A percentile compares a stretch with the other conserved stretches of the same genome.
Conservation (phyloP, 768 basidiomycete genomes). For the Mycena sanguinolenta region DNA sequence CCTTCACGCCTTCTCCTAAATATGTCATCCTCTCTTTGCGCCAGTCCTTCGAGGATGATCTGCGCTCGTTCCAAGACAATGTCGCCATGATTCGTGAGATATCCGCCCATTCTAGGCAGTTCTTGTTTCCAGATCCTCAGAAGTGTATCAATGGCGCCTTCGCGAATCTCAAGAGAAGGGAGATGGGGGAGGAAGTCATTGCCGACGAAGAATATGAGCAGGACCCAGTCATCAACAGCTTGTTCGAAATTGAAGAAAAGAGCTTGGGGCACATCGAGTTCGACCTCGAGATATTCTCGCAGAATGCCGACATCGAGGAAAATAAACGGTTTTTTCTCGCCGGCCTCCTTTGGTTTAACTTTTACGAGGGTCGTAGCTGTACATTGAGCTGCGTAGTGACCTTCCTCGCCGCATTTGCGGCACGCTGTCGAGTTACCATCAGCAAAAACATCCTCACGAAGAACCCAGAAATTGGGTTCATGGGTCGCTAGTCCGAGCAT, state of each 20-base stretch:
- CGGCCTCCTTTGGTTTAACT: slow-evolving; percentile 70
- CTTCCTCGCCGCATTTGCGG: slow-evolving; percentile 93
- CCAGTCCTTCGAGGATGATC: slow-evolving; percentile 95
- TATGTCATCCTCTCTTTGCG: slow-evolving; percentile 95
- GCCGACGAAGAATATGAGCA: slow-evolving; percentile 99
- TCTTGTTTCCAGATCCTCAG: slow-evolving; percentile 96
- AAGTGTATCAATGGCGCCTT: slow-evolving; percentile 98
- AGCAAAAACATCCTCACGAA: slow-evolving; percentile 97
- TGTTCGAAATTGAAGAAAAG: slow-evolving; percentile 95
- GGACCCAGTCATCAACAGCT: slow-evolving; percentile 99
- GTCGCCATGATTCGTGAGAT: slow-evolving; percentile 93
- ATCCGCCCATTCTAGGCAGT: slow-evolving; percentile 96
- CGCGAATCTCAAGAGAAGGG: slow-evolving; percentile 97
- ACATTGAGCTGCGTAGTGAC: slow-evolving; percentile 96
- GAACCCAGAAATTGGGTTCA: slow-evolving; percentile 97
- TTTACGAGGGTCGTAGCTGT: slow-evolving; percentile 82
- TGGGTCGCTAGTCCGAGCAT: slow-evolving; percentile 99
- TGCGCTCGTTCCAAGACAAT: slow-evolving; percentile 89
- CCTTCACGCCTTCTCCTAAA: slow-evolving; percentile 93
- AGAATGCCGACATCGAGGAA: slow-evolving; percentile 97
- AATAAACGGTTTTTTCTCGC: slow-evolving; percentile 96
- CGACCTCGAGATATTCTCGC: slow-evolving; percentile 97
- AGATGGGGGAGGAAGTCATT: slow-evolving; percentile 99
- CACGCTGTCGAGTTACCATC: slow-evolving; percentile 86
- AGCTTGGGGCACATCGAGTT: slow-evolving; percentile 84